phyloP scores from a whole-genome alignment of 768 basidiomycete species.

The Suillus occidentalis region DNA sequence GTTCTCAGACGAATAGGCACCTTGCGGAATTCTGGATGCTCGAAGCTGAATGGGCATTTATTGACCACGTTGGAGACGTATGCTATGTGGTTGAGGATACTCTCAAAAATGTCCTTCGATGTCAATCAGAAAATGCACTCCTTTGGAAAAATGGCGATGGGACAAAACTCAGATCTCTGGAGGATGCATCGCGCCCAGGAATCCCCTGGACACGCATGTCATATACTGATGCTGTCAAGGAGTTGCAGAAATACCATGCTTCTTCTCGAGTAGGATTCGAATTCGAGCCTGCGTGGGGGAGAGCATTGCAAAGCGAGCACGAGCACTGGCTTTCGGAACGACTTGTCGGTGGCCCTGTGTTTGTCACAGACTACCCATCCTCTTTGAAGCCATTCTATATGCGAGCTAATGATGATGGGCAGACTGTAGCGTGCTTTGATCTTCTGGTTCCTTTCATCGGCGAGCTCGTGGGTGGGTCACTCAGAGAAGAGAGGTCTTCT shows the following conservation, averaged over 20 bases:
- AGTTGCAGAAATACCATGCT: conserved; percentile 43
- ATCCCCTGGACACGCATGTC: conserved; percentile 68
- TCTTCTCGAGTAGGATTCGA: conserved; percentile 43
- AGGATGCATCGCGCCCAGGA: conserved; percentile 34
- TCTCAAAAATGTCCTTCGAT: conserved; percentile 39
- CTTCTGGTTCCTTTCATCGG: conserved; percentile 85
- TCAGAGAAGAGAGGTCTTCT: conserved; percentile 74
- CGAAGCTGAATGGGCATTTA: conserved; percentile 88
- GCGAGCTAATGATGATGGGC: conserved; percentile 60
- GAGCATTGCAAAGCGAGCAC: conserved; percentile 81
- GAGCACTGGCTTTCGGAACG: conserved; percentile 85
- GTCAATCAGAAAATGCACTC: conserved; percentile 24
- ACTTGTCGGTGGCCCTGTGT: conserved; percentile 72
- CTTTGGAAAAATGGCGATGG: conserved; percentile 44
- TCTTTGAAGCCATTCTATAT: conserved; percentile 95
- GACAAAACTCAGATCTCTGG: conserved; percentile 34
- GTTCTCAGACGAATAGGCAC: conserved; percentile 85
- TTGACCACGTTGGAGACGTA: conserved; percentile 45
- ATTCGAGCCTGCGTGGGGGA: conserved; percentile 66
- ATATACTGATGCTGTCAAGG: conserved; percentile 73
- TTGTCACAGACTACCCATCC: conserved; percentile 88
- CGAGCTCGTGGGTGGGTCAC: conserved; percentile 89
- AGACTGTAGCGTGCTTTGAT: conserved; percentile 93
- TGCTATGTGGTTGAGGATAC: conserved; percentile 58
- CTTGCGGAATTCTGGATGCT: conserved; percentile 99